phyloP scores from a whole-genome alignment of 1,284 basidiomycete species.

The Cryptococcus sp. region DNA sequence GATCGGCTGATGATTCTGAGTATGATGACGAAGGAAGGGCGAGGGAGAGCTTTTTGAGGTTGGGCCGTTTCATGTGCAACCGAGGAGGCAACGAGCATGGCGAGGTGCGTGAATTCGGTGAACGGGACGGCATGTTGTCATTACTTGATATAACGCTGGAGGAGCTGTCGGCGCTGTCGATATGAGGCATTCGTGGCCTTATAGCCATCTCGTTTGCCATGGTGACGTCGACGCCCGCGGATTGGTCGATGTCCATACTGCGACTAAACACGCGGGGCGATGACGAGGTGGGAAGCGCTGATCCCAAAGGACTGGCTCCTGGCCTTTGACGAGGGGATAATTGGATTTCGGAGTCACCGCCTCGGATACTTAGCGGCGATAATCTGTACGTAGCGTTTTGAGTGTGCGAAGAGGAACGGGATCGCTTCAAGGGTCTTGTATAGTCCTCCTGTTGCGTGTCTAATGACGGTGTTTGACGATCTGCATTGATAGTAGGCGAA shows the following conservation, averaged over 20 bases:
- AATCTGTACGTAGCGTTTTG: too few species aligned
- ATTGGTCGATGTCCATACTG: not conserved
- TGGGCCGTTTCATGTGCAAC: constrained; percentile 35
- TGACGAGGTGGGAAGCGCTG: not conserved
- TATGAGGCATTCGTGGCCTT: too few species aligned
- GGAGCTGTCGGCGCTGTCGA: too few species aligned
- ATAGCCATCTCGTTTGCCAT: too few species aligned
- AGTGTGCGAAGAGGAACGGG: not conserved
- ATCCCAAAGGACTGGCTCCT: constrained; percentile 8
- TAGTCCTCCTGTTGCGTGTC: not conserved
- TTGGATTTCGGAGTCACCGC: too few species aligned
- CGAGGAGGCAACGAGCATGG: constrained; percentile 20
- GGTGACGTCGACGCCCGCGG: constrained; percentile 1
- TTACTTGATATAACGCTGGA: not conserved
- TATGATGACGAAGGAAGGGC: constrained; percentile 25
- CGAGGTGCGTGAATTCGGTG: not conserved
- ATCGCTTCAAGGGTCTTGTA: constrained; percentile 12
- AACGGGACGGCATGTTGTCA: not conserved
- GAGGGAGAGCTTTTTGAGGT: constrained; percentile 44
- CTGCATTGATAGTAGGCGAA: not conserved
- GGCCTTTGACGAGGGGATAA: not conserved
- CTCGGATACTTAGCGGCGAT: too few species aligned
- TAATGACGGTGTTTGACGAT: not conserved
- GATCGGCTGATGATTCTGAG: constrained; percentile 9
- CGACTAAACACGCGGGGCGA: not conserved